Evolutionary conservation across 2,329 filamentous ascomycete genomes (phyloP).

Genomic region (Ceratocystiopsis brevicomis): DNA sequence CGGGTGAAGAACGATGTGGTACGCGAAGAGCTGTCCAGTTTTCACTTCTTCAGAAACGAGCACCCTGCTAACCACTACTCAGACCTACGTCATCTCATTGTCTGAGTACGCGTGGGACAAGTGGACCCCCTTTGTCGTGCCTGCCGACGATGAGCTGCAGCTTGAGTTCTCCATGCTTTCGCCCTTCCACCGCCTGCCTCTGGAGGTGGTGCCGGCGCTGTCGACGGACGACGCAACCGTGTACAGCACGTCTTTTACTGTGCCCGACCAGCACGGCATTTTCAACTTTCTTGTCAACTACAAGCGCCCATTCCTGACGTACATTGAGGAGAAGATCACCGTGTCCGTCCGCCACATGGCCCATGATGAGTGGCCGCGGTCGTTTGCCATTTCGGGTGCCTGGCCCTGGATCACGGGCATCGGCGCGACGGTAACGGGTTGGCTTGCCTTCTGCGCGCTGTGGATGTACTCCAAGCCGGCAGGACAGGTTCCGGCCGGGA

Average conservation of each 20-base stretch:
- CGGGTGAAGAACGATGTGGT: slow-evolving; percentile 93
- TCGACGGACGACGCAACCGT: slow-evolving; percentile 49
- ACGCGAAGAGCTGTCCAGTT: slow-evolving; percentile 23
- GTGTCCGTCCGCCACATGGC: slow-evolving; percentile 93
- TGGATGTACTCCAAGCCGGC: slow-evolving; percentile 59
- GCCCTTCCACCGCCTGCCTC: slow-evolving; percentile 76
- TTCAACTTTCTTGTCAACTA: slow-evolving; percentile 98
- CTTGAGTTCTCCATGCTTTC: slow-evolving; percentile 98
- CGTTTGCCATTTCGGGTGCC: slow-evolving; percentile 72
- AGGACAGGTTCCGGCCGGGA: slow-evolving; percentile 15
- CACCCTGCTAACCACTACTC: background rate
- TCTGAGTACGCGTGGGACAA: slow-evolving; percentile 66
- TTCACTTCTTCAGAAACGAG: background rate
- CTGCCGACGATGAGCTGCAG: slow-evolving; percentile 56
- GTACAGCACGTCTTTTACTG: slow-evolving; percentile 57
- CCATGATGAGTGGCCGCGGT: slow-evolving; percentile 89
- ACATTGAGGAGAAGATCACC: slow-evolving; percentile 81
- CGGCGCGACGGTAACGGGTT: slow-evolving; percentile 64
- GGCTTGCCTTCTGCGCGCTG: slow-evolving; percentile 64
- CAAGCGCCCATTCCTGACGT: slow-evolving; percentile 80
- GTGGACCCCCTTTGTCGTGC: slow-evolving; percentile 55
- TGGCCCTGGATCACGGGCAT: slow-evolving; percentile 93
- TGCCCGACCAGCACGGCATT: slow-evolving; percentile 95
- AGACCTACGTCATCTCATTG: slow-evolving; percentile 75
- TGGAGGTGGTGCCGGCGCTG: slow-evolving; percentile 31